Conservation (phyloP, 495 filamentous ascomycete genomes). For the Symbiotaphrina buchneri region DNA sequence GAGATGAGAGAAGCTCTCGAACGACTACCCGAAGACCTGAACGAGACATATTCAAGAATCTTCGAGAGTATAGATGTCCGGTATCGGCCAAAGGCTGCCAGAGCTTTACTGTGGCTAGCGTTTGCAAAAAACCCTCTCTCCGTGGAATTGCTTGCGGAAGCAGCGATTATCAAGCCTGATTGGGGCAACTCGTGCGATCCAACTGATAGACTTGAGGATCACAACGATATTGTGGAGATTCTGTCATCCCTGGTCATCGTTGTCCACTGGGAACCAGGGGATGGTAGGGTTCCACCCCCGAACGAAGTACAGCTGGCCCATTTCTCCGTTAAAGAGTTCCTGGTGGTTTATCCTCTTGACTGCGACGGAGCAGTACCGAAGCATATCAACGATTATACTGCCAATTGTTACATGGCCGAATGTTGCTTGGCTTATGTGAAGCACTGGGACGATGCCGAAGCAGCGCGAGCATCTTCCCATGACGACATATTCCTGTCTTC, state of each 20-base stretch:
- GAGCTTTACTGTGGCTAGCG: conserved; percentile 13
- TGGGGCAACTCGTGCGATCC: no score
- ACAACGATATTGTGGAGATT: no score
- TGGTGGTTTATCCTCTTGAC: conserved; percentile 4
- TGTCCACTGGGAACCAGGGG: not conserved
- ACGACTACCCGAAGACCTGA: conserved; percentile 14
- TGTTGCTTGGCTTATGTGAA: no score
- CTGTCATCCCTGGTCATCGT: conserved; percentile 3
- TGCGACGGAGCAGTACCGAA: not conserved
- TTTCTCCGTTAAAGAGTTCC: conserved; percentile 11
- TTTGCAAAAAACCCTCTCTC: no score
- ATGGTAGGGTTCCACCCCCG: not conserved
- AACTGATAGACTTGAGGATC: no score
- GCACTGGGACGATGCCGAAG: no score
- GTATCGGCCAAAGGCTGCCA: conserved; percentile 7
- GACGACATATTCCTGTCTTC: no score
- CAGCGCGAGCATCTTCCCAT: no score
- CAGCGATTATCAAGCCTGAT: no score
- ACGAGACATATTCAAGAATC: conserved; percentile 18
- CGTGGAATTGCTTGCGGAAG: no score
- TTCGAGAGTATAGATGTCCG: conserved; percentile 11
- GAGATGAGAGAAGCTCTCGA: conserved; percentile 10
- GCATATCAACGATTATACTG: conserved; percentile 12
- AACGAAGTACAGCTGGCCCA: conserved; percentile 8
- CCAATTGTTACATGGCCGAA: no score